A percentile compares a stretch with the other conserved stretches of the same genome.
Conservation (phyloP, 108 stramenopile genomes). For the Nitzschia sp. region DNA sequence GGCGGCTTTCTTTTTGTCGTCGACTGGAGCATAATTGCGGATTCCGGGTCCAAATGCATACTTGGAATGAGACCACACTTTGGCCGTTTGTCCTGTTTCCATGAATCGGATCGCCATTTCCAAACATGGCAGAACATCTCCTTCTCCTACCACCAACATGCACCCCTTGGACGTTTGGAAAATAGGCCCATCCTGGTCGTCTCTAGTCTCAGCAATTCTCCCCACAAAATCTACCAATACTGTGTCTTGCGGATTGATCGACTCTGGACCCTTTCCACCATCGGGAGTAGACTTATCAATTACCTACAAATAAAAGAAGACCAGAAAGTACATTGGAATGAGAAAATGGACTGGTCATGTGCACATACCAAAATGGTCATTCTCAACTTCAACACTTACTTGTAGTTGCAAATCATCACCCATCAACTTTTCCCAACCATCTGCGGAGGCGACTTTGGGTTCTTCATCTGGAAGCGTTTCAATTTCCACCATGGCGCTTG, state of each 20-base stretch:
- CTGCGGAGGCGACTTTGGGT: not conserved
- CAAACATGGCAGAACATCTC: constrained; percentile 50
- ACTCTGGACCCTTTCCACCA: constrained; percentile 11
- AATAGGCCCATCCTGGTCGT: constrained; percentile 13
- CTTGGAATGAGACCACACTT: constrained; percentile 55
- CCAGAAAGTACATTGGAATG: not conserved
- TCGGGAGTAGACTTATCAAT: constrained; percentile 13
- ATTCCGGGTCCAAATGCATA: constrained; percentile 47
- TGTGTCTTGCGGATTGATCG: constrained; percentile 40
- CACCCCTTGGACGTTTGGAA: constrained; percentile 43
- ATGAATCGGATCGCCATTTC: constrained; percentile 64
- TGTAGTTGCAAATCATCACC: constrained; percentile 52
- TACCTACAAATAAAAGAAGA: constrained; percentile 8
- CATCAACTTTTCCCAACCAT: constrained; percentile 53
- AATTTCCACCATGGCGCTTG: constrained; percentile 14
- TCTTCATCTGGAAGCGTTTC: constrained; percentile 19
- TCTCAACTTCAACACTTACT: constrained; percentile 23
- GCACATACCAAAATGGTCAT: not conserved
- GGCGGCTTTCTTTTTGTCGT: not conserved
- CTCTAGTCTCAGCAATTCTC: constrained; percentile 28
- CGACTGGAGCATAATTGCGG: constrained; percentile 9
- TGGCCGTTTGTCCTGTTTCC: constrained; percentile 40
- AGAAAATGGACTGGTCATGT: not conserved
- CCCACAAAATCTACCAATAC: constrained; percentile 50
- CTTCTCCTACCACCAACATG: constrained; percentile 50